Evolutionary conservation across 805 yeast species (phyloP).

Genomic region (Maudiozyma serrabonitensis): DNA sequence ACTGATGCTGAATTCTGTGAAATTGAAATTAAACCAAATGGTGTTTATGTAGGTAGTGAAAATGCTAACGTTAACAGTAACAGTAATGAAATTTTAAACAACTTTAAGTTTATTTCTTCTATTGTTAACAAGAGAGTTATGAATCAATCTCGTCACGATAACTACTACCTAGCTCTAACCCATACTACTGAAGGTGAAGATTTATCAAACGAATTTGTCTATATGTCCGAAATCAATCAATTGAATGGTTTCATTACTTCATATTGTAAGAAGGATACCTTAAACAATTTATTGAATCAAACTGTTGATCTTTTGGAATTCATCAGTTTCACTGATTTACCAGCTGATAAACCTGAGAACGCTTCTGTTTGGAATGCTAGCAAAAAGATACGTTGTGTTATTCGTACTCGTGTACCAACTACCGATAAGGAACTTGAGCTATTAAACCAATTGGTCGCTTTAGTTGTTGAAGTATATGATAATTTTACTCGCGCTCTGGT

Average conservation of each 20-base stretch:
- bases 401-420: conserved; percentile 46
- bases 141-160: conserved; percentile 64
- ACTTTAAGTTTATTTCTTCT: conserved; percentile 60
- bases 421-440: conserved; percentile 41
- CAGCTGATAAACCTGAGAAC: conserved; percentile 56
- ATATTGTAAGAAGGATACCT: conserved; percentile 6
- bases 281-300: conserved; percentile 35
- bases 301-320: conserved; percentile 45
- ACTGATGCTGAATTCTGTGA: conserved; percentile 45
- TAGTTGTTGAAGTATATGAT: conserved; percentile 54
- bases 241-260: conserved; percentile 48
- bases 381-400: conserved; percentile 40
- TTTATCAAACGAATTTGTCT: conserved; percentile 68
- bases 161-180: conserved; percentile 78
- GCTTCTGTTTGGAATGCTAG: conserved; percentile 45
- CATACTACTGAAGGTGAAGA: conserved; percentile 63
- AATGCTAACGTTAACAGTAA: conserved; percentile 19
- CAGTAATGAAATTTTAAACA: conserved; percentile 37
- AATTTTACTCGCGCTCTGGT: conserved; percentile 34
- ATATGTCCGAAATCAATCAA: conserved; percentile 84
- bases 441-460: conserved; percentile 40
- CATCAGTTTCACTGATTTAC: conserved; percentile 78
- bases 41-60: conserved; percentile 20
- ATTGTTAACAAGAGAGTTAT: conserved; percentile 77
- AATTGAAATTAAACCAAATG: conserved; percentile 47